Percentiles rank a stretch among this genome's conserved stretches.
Evolutionary conservation across 2,329 filamentous ascomycete genomes (phyloP).

Genomic region (Beauveria brongniartii): DNA sequence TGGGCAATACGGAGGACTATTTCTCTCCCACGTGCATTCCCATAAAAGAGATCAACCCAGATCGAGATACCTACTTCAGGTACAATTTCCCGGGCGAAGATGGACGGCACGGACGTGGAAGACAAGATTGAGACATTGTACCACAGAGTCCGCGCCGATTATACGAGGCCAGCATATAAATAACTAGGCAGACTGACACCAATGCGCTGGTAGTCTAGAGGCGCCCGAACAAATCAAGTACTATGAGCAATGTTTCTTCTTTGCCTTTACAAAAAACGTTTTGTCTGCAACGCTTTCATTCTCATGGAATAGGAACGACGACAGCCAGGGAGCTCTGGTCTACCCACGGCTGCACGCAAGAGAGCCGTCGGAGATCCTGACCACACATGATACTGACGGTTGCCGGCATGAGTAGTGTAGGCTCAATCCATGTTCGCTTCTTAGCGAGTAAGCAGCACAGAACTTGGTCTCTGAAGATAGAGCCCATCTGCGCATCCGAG

Average conservation of each 20-base stretch:
- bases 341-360: background rate
- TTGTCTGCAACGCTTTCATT: background rate
- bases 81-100: background rate
- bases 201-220: background rate
- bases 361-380: background rate
- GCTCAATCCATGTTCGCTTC: background rate
- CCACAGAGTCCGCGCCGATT: background rate
- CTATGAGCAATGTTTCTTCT: background rate
- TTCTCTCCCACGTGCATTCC: conserved; percentile 26
- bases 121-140: background rate
- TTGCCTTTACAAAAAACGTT: no score
- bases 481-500: background rate
- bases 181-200: background rate
- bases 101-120: background rate
- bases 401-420: background rate
- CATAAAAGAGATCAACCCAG: conserved; percentile 9
- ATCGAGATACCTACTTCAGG: background rate
- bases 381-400: background rate
- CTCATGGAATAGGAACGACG: background rate
- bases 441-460: background rate
- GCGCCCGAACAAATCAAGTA: background rate
- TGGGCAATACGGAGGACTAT: conserved; percentile 47
- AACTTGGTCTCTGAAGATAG: background rate
- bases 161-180: background rate
- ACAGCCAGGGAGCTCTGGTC: background rate